Evolutionary conservation across 2,329 filamentous ascomycete genomes (phyloP).

Genomic region (Zalaria obscura): DNA sequence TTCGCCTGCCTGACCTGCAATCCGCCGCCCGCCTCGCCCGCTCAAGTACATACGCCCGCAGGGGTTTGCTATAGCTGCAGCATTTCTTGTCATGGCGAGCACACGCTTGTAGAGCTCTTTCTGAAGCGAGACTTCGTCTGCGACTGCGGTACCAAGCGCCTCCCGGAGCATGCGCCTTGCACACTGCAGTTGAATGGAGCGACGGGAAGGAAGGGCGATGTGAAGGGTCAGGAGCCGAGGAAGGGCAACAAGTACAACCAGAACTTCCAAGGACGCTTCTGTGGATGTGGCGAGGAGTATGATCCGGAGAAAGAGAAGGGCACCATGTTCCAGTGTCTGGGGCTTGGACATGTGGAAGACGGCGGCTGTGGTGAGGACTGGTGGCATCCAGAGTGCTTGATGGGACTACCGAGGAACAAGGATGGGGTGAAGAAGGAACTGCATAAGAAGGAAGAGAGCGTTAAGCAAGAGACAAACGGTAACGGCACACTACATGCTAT

Average conservation of each 20-base stretch:
- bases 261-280: slow-evolving; percentile 89
- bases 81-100: slow-evolving; percentile 90
- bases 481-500: slow-evolving; percentile 11
- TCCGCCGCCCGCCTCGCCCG: slow-evolving; percentile 51
- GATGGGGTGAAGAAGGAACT: slow-evolving; percentile 18
- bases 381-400: slow-evolving; percentile 89
- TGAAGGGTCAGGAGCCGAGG: slow-evolving; percentile 61
- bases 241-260: slow-evolving; percentile 81
- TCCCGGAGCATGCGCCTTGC: slow-evolving; percentile 55
- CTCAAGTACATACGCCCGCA: slow-evolving; percentile 55
- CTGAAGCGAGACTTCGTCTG: slow-evolving; percentile 90
- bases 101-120: slow-evolving; percentile 89
- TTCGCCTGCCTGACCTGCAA: slow-evolving; percentile 94
- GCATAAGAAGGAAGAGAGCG: slow-evolving; percentile 8
- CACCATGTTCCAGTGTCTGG: slow-evolving; percentile 96
- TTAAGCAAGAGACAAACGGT: slow-evolving; percentile 6
- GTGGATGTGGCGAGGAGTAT: slow-evolving; percentile 77
- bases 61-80: slow-evolving; percentile 95
- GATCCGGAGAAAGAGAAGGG: slow-evolving; percentile 81
- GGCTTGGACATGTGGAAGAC: slow-evolving; percentile 62
- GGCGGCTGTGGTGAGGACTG: slow-evolving; percentile 94
- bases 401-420: slow-evolving; percentile 66
- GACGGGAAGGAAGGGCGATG: slow-evolving; percentile 62
- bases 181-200: slow-evolving; percentile 55
- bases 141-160: slow-evolving; percentile 81